Evolutionary conservation across 2,329 filamentous ascomycete species (phyloP).

Genomic region (Paraphaeosphaeria sporulosa): DNA sequence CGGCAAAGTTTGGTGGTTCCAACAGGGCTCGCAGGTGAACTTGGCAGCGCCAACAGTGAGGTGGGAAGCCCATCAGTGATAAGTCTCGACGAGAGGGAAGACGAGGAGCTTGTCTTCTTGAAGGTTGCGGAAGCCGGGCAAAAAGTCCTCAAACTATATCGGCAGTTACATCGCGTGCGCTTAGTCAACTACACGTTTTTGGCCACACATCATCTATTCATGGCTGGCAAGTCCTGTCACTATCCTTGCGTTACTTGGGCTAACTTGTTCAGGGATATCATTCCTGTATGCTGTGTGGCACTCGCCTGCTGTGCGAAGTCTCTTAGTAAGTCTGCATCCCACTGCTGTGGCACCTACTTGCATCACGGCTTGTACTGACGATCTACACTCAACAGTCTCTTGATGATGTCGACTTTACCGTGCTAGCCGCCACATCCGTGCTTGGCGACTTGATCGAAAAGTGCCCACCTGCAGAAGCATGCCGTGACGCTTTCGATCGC

Average conservation of each 20-base stretch:
- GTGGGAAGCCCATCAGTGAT: slow-evolving; percentile 67
- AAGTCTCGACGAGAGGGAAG: slow-evolving; percentile 72
- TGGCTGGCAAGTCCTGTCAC: slow-evolving; percentile 72
- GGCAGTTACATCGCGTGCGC: slow-evolving; percentile 84
- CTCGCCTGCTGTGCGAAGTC: slow-evolving; percentile 84
- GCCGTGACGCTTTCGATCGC: slow-evolving; percentile 90
- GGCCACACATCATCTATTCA: slow-evolving; percentile 95
- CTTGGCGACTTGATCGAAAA: slow-evolving; percentile 91
- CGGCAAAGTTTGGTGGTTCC: slow-evolving; percentile 89
- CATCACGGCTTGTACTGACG: slow-evolving; percentile 11
- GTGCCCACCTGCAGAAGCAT: slow-evolving; percentile 93
- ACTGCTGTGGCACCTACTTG: slow-evolving; percentile 21
- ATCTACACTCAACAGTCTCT: slow-evolving; percentile 64
- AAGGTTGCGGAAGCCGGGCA: slow-evolving; percentile 96
- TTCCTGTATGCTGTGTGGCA: slow-evolving; percentile 99
- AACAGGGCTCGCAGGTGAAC: slow-evolving; percentile 81
- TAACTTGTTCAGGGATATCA: slow-evolving; percentile 68
- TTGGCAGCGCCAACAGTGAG: slow-evolving; percentile 64
- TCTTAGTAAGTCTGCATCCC: slow-evolving; percentile 68
- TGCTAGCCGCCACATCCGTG: slow-evolving; percentile 90
- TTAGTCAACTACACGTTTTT: slow-evolving; percentile 96
- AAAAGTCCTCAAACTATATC: slow-evolving; percentile 88
- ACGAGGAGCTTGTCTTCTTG: slow-evolving; percentile 90
- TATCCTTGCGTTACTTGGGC: slow-evolving; percentile 22
- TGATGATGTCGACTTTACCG: slow-evolving; percentile 97